Conservation (phyloP, 495 filamentous ascomycete genomes). For the Xanthoparmelia taractica region DNA sequence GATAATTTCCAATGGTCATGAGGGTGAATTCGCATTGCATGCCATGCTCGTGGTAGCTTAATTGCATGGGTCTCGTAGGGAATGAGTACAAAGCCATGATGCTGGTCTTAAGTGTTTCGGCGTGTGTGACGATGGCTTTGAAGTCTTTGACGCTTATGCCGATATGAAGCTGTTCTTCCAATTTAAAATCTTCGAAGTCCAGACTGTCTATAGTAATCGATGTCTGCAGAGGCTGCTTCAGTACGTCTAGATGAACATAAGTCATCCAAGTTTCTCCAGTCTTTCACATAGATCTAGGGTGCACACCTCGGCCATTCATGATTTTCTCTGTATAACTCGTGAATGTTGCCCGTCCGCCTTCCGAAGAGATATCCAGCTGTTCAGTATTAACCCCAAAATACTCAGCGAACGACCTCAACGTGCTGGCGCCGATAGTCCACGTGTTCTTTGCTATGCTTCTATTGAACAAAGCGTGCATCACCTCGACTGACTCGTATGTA, state of each 20-base stretch:
- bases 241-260: conserved; percentile 50
- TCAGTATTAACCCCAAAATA: conserved; percentile 89
- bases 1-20: conserved; percentile 84
- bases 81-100: conserved; percentile 72
- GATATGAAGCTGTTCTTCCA: conserved; percentile 75
- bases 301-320: conserved; percentile 66
- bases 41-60: conserved; percentile 68
- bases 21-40: conserved; percentile 80
- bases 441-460: conserved; percentile 57
- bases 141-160: conserved; percentile 92
- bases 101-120: conserved; percentile 61
- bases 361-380: conserved; percentile 78
- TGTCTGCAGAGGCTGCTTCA: conserved; percentile 91
- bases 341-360: conserved; percentile 63
- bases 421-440: conserved; percentile 70
- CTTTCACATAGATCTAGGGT: background rate
- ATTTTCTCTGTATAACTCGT: conserved; percentile 95
- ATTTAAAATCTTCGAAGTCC: conserved; percentile 77
- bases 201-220: conserved; percentile 77
- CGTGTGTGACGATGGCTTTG: conserved; percentile 79
- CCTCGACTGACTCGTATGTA: conserved; percentile 73
- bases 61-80: conserved; percentile 74
- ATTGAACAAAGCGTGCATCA: conserved; percentile 86
- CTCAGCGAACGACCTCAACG: conserved; percentile 76
- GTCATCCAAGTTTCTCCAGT: conserved; percentile 14